Evolutionary conservation across 1,139 yeast species (phyloP).

Genomic region (Saccharomycopsis phalli): DNA sequence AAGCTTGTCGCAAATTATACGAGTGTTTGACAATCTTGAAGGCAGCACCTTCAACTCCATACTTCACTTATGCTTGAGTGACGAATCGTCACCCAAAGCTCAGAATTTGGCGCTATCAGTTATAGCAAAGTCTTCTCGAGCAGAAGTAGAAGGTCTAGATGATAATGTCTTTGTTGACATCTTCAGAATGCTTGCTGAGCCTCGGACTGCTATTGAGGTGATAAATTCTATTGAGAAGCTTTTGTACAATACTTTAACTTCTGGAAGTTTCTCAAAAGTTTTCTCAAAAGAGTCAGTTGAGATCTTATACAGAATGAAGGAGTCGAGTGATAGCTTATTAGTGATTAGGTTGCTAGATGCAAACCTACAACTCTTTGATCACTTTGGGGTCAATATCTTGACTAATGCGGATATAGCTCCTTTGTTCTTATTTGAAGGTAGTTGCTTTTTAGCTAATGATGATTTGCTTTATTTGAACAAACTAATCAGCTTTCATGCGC

Average conservation of each 20-base stretch:
- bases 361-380: background rate
- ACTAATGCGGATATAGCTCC: background rate
- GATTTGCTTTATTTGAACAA: conserved; percentile 9
- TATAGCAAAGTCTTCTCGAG: background rate
- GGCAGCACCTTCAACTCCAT: background rate
- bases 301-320: conserved; percentile 3
- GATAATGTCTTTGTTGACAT: too few species aligned
- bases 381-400: background rate
- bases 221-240: conserved; percentile 7
- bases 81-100: conserved; percentile 4
- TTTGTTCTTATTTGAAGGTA: conserved; percentile 5
- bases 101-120: conserved; percentile 11
- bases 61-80: conserved; percentile 3
- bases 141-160: conserved; percentile 3
- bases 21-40: conserved; percentile 4
- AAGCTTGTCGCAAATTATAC: conserved; percentile 3
- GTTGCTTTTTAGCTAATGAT: conserved; percentile 2
- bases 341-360: conserved; percentile 12
- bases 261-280: conserved; percentile 4
- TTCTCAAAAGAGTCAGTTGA: conserved; percentile 1
- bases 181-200: conserved; percentile 2
- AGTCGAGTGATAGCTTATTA: conserved; percentile 2
- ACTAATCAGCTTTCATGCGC: conserved; percentile 9
- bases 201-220: conserved; percentile 5
- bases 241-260: conserved; percentile 7